Evolutionary conservation across 345 rosid genomes (phyloP).

Genomic region (Populus nigra): DNA sequence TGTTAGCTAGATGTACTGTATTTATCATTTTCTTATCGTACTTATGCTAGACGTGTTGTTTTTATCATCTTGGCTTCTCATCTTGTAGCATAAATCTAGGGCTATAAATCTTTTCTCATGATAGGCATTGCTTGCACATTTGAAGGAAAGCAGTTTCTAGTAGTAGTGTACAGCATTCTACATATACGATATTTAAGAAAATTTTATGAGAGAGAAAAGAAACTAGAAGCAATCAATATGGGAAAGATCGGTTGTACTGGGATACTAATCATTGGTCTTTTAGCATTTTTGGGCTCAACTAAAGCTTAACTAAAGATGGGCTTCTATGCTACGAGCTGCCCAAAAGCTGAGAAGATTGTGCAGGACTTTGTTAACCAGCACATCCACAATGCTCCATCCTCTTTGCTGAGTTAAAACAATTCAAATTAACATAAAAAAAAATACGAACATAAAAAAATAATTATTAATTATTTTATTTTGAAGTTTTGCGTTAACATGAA

Average conservation of each 20-base stretch:
- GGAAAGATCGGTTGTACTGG: conserved; percentile 18
- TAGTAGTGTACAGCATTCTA: not conserved
- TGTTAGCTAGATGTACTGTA: conserved; percentile 25
- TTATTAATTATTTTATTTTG: too few species aligned
- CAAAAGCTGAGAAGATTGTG: conserved; percentile 64
- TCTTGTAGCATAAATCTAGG: conserved; percentile 4
- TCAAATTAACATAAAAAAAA: too few species aligned
- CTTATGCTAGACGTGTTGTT: not conserved
- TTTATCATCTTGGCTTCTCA: not conserved
- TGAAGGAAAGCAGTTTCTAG: not conserved
- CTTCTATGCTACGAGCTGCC: conserved; percentile 62
- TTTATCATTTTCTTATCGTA: not conserved
- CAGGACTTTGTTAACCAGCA: conserved; percentile 50
- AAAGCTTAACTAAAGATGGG: conserved; percentile 55
- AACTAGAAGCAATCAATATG: conserved; percentile 16
- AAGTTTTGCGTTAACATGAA: too few species aligned
- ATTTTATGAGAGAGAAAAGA: conserved; percentile 1
- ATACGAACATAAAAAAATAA: too few species aligned
- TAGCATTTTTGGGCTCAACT: conserved; percentile 30
- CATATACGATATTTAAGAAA: conserved; percentile 1
- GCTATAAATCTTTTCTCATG: conserved; percentile 8
- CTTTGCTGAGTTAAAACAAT: too few species aligned
- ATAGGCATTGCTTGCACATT: not conserved
- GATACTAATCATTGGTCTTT: conserved; percentile 19
- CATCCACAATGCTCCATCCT: conserved; percentile 59